Evolutionary conservation across 2,329 filamentous ascomycete genomes (phyloP).

Genomic region (Fusarium subglutinans): DNA sequence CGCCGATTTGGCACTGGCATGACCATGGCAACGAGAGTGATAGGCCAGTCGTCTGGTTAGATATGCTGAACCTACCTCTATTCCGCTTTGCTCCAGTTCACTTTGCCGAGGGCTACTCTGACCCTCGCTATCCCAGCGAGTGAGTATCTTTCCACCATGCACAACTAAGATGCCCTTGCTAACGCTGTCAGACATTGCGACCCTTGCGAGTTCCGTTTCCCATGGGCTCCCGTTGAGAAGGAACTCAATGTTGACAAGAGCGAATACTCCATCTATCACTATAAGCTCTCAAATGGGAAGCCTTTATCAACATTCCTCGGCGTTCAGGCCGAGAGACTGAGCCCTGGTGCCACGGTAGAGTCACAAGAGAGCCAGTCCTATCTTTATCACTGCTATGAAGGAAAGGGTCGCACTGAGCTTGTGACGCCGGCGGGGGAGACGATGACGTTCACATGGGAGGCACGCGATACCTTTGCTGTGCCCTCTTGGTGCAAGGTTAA

Average conservation of each 20-base stretch:
- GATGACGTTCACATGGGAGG: conserved; percentile 53
- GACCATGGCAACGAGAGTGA: conserved; percentile 68
- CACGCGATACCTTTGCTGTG: conserved; percentile 62
- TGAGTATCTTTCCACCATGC: conserved; percentile 18
- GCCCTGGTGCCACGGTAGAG: conserved; percentile 46
- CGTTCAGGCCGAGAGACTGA: conserved; percentile 58
- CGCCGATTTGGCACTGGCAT: conserved; percentile 68
- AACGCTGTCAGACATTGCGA: conserved; percentile 43
- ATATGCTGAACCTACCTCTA: conserved; percentile 63
- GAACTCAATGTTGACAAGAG: conserved; percentile 46
- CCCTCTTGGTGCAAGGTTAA: conserved; percentile 61
- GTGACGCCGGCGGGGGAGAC: conserved; percentile 44
- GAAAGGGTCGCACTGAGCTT: conserved; percentile 55
- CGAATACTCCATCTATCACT: conserved; percentile 49
- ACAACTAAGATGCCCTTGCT: neutral
- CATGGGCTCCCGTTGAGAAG: conserved; percentile 55
- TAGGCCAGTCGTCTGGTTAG: conserved; percentile 66
- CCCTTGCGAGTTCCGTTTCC: conserved; percentile 52
- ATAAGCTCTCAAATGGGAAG: conserved; percentile 45
- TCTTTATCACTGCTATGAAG: conserved; percentile 63
- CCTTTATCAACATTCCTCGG: conserved; percentile 56
- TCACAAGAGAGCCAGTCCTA: conserved; percentile 59
- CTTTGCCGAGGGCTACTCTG: conserved; percentile 61
- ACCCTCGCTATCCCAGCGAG: conserved; percentile 59
- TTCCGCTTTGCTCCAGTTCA: conserved; percentile 62